Evolutionary conservation across 73 alveolate genomes (phyloP), one percentile per base, ranked within the genome.

Genomic region (Paramecium tetraurelia): DNA sequence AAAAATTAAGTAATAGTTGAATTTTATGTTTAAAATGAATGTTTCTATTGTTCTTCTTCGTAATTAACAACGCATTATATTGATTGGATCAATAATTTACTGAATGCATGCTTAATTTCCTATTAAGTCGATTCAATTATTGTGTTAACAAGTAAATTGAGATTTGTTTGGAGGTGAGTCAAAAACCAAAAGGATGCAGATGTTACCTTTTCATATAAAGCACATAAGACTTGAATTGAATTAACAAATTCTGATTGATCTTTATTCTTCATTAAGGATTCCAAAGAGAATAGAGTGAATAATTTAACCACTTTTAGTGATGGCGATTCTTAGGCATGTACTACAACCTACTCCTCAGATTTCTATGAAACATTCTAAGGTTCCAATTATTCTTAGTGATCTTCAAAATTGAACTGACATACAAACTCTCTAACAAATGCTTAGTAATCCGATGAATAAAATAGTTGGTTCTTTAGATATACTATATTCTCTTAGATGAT

Each of bases 151-250:
- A 75, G 14, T 41, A 75, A 38, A 29, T 29, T 24, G 5, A 21
- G 35, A 75, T 75, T 75, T 0, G 12, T 38, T 35, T 35, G 6
- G 3, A 75, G 69, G 22, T 80, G 57, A 35, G 22, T 41, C 48
- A 80, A 48, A 22, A 80, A 48, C 90, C 90, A 80, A 22, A 80
- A 80, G 7, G 90, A 80, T 44, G 90, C 90, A 7, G 90, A 43
- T 20, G 50, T 11, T 4, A 80, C 90, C 20, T 46, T 80, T 12
- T 80, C 90, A 48, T 80, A 80, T 22, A 43, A 35, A 21, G 70
- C 57, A 24, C 46, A 43, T 38, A 80, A 16, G 2, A 24, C 48
- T 7, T 40, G 18, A 4, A 80, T 43, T 8, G 90, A 80, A 46
- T 80, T 80, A 22, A 40, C 72, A 80, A 80, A 80, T 46, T 48